Evolutionary conservation across 1,139 yeast genomes (phyloP).

Genomic region (Sugiyamaella pinicola): DNA sequence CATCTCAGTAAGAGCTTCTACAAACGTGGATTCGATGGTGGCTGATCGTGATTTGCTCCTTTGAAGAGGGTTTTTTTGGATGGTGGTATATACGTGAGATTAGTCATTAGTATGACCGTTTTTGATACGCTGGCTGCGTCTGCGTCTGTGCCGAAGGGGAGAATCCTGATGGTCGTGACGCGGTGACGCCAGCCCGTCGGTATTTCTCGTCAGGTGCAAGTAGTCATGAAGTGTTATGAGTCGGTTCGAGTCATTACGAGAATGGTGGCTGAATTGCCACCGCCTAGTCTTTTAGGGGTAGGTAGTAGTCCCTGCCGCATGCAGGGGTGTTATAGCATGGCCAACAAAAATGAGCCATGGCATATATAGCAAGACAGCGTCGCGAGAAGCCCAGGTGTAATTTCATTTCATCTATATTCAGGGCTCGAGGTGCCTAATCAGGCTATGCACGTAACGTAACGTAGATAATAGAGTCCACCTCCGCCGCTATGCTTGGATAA

Average conservation of each 20-base stretch:
- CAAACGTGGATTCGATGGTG: neutral
- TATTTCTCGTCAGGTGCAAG: no score
- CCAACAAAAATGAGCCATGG: no score
- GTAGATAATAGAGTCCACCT: no score
- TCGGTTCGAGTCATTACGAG: neutral
- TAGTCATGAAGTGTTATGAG: neutral
- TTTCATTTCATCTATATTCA: neutral
- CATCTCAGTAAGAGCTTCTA: neutral
- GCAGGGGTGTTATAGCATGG: no score
- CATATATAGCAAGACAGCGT: no score
- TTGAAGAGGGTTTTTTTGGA: neutral
- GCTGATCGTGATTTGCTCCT: neutral
- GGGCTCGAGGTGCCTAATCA: neutral
- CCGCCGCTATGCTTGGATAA: no score
- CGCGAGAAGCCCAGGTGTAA: no score
- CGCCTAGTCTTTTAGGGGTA: no score
- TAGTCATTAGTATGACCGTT: slow-evolving; percentile 5
- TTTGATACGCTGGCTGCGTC: neutral
- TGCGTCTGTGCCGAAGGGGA: neutral
- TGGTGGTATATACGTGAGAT: slow-evolving; percentile 4
- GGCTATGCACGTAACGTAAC: neutral
- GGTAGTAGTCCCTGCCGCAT: no score
- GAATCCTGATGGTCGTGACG: neutral
- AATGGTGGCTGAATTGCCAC: no score
- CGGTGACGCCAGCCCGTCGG: neutral